phyloP scores from a whole-genome alignment of 2,329 filamentous ascomycete species.

The Talaromyces funiculosus region DNA sequence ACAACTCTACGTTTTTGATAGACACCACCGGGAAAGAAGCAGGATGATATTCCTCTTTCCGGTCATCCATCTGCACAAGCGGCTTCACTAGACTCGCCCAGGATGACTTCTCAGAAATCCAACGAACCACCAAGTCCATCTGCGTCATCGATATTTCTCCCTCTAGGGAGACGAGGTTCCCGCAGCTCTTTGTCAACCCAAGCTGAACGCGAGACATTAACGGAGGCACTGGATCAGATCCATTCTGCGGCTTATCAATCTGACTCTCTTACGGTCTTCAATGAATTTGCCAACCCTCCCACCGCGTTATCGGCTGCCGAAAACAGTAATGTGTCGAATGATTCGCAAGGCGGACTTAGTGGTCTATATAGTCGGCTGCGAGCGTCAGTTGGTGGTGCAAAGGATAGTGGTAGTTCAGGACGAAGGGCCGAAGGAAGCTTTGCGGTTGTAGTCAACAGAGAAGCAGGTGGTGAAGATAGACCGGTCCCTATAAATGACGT shows the following conservation, averaged over 20 bases:
- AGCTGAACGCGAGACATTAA: slow-evolving; percentile 67
- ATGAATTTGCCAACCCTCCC: slow-evolving; percentile 68
- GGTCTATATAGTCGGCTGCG: slow-evolving; percentile 82
- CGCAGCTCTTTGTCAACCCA: slow-evolving; percentile 48
- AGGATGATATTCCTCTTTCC: slow-evolving; percentile 7
- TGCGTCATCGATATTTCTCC: slow-evolving; percentile 40
- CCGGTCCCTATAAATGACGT: slow-evolving; percentile 18
- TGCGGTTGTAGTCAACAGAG: slow-evolving; percentile 20
- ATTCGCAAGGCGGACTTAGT: slow-evolving; percentile 79
- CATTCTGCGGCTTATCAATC: slow-evolving; percentile 84
- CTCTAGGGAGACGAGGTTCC: slow-evolving; percentile 44
- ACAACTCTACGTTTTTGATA: not conserved
- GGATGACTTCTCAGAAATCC: slow-evolving; percentile 34
- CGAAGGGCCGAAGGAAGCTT: slow-evolving; percentile 20
- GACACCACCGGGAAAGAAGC: not conserved
- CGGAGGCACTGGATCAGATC: slow-evolving; percentile 76
- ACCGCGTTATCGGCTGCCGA: slow-evolving; percentile 61
- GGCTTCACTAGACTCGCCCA: slow-evolving; percentile 2
- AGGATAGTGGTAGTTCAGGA: slow-evolving; percentile 43
- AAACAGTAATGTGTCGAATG: slow-evolving; percentile 58
- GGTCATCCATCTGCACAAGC: slow-evolving; percentile 10
- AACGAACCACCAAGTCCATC: slow-evolving; percentile 40
- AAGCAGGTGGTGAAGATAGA: slow-evolving; percentile 11
- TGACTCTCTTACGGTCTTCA: slow-evolving; percentile 82
- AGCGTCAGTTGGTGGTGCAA: slow-evolving; percentile 70